Evolutionary conservation across 805 yeast species (phyloP).

Genomic region (Candida sphagnicola): DNA sequence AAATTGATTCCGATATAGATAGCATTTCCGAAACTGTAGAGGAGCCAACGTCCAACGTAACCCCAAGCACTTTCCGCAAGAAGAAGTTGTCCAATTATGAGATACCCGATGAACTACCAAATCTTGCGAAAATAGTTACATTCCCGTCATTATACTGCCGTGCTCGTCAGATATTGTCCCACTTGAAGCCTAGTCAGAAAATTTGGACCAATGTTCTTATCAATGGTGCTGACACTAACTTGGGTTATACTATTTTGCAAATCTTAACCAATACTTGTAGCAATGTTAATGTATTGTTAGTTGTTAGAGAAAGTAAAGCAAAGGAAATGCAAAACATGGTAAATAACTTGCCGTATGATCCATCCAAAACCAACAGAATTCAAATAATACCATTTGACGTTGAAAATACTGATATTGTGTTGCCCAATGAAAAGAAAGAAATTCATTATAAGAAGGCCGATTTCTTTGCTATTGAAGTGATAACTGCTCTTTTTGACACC

Average conservation of each 20-base stretch:
- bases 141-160: conserved; percentile 34
- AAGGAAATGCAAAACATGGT: conserved; percentile 18
- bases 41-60: too few relatives aligned
- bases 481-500: conserved; percentile 26
- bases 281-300: conserved; percentile 23
- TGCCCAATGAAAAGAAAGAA: conserved; percentile 32
- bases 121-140: conserved; percentile 28
- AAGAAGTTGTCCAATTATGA: conserved; percentile 9
- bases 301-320: conserved; percentile 21
- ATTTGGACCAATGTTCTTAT: conserved; percentile 30
- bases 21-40: not conserved
- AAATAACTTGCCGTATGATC: conserved; percentile 15
- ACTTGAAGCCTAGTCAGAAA: conserved; percentile 15
- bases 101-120: conserved; percentile 14
- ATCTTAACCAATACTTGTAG: conserved; percentile 11
- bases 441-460: conserved; percentile 34
- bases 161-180: conserved; percentile 31
- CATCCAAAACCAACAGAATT: conserved; percentile 18
- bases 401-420: conserved; percentile 28
- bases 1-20: conserved; percentile 10
- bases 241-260: conserved; percentile 35
- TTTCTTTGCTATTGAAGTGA: conserved; percentile 33
- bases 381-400: conserved; percentile 30
- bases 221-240: conserved; percentile 40
- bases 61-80: not conserved